Evolutionary conservation across 768 basidiomycete genomes (phyloP).

Genomic region (Clathrus columnatus): DNA sequence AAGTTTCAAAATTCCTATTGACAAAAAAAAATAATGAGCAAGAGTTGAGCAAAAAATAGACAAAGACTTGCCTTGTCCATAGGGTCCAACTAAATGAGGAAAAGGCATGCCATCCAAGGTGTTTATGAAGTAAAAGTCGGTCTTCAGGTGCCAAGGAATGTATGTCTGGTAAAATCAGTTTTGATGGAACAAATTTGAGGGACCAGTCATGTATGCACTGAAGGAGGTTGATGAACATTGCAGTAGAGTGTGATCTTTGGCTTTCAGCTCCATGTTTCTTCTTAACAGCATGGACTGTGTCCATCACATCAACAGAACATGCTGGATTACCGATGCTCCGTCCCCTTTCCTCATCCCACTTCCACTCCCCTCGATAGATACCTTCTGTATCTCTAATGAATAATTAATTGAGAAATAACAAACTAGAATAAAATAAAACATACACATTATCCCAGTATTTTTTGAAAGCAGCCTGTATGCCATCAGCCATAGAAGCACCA

Average conservation of each 20-base stretch:
- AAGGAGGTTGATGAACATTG: conserved; percentile 25
- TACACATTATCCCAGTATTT: conserved; percentile 24
- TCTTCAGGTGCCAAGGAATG: not conserved
- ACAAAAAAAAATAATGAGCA: not conserved
- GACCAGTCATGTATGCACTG: conserved; percentile 22
- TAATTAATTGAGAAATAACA: not conserved
- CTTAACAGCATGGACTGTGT: conserved; percentile 20
- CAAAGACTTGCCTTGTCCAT: conserved; percentile 24
- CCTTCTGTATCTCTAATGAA: conserved; percentile 1
- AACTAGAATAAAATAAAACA: conserved; percentile 7
- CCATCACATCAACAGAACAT: conserved; percentile 16
- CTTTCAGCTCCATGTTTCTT: conserved; percentile 15
- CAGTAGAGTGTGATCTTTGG: conserved; percentile 22
- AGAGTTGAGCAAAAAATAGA: not conserved
- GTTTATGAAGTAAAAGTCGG: conserved; percentile 15
- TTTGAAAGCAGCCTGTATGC: conserved; percentile 23
- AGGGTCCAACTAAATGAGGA: conserved; percentile 20
- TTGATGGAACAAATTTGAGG: conserved; percentile 13
- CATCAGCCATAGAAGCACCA: conserved; percentile 14
- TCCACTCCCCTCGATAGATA: conserved; percentile 21
- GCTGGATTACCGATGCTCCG: conserved; percentile 25
- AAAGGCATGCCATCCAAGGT: conserved; percentile 25
- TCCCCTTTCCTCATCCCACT: conserved; percentile 16
- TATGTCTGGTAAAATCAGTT: conserved; percentile 1
- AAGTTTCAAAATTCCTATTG: not conserved